Percentiles rank a stretch among this genome's conserved stretches.
Evolutionary conservation across 2,329 filamentous ascomycete species (phyloP).

Genomic region (Alternaria gaisen): DNA sequence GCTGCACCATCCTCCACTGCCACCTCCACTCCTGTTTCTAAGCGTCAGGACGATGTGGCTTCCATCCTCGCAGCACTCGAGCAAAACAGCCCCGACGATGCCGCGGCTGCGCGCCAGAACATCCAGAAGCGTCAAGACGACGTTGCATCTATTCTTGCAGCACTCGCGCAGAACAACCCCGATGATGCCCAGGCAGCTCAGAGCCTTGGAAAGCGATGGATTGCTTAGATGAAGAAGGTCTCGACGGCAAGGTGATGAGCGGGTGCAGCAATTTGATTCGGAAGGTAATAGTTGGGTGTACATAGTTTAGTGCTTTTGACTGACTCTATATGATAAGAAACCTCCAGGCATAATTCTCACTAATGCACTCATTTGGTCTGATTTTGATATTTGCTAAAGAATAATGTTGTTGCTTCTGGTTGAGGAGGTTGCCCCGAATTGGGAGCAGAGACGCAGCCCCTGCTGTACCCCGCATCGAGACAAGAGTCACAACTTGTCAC

Average conservation of each 20-base stretch:
- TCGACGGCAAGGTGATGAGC: neutral
- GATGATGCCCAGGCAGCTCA: conserved; percentile 34
- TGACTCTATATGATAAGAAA: neutral
- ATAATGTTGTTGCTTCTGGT: neutral
- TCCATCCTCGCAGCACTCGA: conserved; percentile 29
- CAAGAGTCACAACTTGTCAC: neutral
- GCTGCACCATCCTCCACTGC: neutral
- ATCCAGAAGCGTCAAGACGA: conserved; percentile 26
- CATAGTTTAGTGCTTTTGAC: neutral
- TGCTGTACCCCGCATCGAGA: neutral
- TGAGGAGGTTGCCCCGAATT: neutral
- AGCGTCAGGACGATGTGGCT: conserved; percentile 25
- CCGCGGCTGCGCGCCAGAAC: conserved; percentile 25
- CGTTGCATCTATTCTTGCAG: conserved; percentile 30
- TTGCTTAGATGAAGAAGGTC: neutral
- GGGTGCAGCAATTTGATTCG: neutral
- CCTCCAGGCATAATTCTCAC: neutral
- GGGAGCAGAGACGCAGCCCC: neutral
- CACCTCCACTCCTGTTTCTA: neutral
- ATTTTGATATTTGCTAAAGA: neutral
- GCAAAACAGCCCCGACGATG: conserved; percentile 29
- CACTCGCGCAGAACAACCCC: conserved; percentile 33
- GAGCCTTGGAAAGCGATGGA: conserved; percentile 5
- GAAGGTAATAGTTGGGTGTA: neutral
- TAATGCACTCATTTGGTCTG: conserved; percentile 1